phyloP scores from a whole-genome alignment of 106 monocot genomes.

The Acorus calamus region DNA sequence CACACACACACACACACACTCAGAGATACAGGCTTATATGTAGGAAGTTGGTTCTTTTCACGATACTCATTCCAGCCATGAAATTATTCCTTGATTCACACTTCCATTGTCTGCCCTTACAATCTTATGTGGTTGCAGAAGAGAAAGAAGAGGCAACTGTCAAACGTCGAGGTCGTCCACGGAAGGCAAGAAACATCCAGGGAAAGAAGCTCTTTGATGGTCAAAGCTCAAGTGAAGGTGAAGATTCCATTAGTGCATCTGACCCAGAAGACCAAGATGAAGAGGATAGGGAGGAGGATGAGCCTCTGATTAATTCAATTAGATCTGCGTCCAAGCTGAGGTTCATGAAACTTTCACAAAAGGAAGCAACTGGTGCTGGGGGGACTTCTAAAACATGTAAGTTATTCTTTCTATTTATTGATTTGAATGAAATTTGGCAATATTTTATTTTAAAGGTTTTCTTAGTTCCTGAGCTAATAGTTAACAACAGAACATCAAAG shows the following conservation, averaged over 20 bases:
- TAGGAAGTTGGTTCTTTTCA: neutral
- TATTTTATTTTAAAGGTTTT: no score
- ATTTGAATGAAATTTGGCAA: no score
- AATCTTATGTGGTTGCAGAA: conserved; percentile 20
- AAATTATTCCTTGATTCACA: neutral
- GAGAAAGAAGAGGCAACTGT: conserved; percentile 49
- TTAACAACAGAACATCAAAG: no score
- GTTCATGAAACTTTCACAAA: conserved; percentile 38
- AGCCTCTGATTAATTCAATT: conserved; percentile 57
- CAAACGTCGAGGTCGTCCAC: conserved; percentile 76
- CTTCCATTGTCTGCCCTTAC: neutral
- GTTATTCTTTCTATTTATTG: no score
- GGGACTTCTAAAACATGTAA: conserved; percentile 21
- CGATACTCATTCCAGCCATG: neutral
- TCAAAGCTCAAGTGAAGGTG: conserved; percentile 50
- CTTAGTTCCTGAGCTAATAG: no score
- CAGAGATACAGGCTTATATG: no score
- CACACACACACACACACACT: no score
- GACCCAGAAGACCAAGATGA: conserved; percentile 45
- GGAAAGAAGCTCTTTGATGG: conserved; percentile 85
- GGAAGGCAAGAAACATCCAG: conserved; percentile 46
- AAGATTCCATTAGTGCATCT: conserved; percentile 69
- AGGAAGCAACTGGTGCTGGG: conserved; percentile 22
- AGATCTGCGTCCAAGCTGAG: conserved; percentile 69
- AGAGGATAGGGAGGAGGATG: conserved; percentile 56